Percentiles rank a stretch among this genome's conserved stretches.
phyloP scores from a whole-genome alignment of 116 monocot species.

The Trichopus zeylanicus region DNA sequence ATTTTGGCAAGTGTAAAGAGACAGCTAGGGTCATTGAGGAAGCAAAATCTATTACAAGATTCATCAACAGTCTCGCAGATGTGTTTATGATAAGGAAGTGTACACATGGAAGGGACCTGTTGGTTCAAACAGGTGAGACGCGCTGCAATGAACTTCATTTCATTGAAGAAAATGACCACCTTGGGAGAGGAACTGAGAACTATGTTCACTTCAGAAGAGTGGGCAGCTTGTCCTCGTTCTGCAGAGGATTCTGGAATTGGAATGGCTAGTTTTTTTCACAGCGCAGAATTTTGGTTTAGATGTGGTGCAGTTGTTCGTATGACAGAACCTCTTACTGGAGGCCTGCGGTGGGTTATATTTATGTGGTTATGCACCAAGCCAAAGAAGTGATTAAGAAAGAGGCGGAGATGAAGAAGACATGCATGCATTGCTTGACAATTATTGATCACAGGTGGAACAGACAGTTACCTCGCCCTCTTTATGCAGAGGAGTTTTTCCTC shows the following conservation, averaged over 20 bases:
- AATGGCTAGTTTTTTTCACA: slow-evolving; percentile 36
- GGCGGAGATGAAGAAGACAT: slow-evolving; percentile 58
- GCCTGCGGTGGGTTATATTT: slow-evolving; percentile 79
- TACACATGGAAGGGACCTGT: slow-evolving; percentile 68
- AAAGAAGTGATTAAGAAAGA: slow-evolving; percentile 73
- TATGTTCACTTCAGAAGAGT: slow-evolving; percentile 77
- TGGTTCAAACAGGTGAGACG: slow-evolving; percentile 36
- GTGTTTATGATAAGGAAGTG: slow-evolving; percentile 60
- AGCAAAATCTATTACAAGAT: slow-evolving; percentile 65
- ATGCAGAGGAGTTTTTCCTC: slow-evolving; percentile 80
- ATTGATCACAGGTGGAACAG: slow-evolving; percentile 81
- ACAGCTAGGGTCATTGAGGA: slow-evolving; percentile 52
- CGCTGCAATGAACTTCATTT: slow-evolving; percentile 50
- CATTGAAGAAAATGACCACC: slow-evolving; percentile 49
- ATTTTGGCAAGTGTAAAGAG: slow-evolving; percentile 48
- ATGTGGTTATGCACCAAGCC: slow-evolving; percentile 57
- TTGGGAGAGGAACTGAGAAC: slow-evolving; percentile 55
- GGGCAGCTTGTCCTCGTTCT: slow-evolving; percentile 47
- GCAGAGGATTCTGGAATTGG: slow-evolving; percentile 44
- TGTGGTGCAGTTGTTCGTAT: slow-evolving; percentile 46
- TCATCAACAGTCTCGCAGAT: slow-evolving; percentile 50
- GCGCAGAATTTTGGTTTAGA: slow-evolving; percentile 60
- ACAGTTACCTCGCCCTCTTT: slow-evolving; percentile 54
- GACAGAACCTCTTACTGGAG: slow-evolving; percentile 62
- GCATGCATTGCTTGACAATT: slow-evolving; percentile 74